A percentile compares a stretch with the other conserved stretches of the same genome.
Evolutionary conservation across 2,329 filamentous ascomycete species (phyloP).

Genomic region (Byssochlamys sp.): DNA sequence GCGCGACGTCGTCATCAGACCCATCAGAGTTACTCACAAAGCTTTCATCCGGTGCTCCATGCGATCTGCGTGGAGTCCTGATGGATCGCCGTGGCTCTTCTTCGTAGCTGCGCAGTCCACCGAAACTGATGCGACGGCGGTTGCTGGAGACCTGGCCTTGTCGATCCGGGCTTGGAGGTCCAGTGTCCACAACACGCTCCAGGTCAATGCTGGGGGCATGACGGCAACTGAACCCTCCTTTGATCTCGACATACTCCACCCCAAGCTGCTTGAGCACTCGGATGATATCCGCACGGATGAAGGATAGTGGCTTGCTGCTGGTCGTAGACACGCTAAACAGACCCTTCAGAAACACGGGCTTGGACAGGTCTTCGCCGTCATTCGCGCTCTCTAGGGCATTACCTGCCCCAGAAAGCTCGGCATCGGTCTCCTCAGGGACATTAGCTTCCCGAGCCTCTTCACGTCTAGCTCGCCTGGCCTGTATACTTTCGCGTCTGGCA

Average conservation of each 20-base stretch:
- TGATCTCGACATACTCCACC: constrained; percentile 86
- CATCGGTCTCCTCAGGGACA: constrained; percentile 83
- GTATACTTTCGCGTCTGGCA: constrained; percentile 81
- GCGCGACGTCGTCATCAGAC: constrained; percentile 62
- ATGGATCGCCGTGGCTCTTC: constrained; percentile 43
- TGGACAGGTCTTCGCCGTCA: constrained; percentile 62
- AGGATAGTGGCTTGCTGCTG: constrained; percentile 74
- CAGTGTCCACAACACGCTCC: constrained; percentile 57
- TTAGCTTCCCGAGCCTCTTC: constrained; percentile 65
- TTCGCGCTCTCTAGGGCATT: constrained; percentile 42
- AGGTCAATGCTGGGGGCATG: constrained; percentile 84
- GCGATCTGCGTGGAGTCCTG: constrained; percentile 47
- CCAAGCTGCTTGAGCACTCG: constrained; percentile 77
- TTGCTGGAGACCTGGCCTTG: constrained; percentile 47
- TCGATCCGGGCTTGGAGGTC: constrained; percentile 48
- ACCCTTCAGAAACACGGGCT: constrained; percentile 90
- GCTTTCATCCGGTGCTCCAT: constrained; percentile 53
- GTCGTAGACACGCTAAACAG: constrained; percentile 96
- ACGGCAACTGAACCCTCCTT: constrained; percentile 81
- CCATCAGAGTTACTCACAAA: constrained; percentile 77
- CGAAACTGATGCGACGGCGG: constrained; percentile 73
- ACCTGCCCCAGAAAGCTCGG: constrained; percentile 55
- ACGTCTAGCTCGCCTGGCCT: constrained; percentile 66
- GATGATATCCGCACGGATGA: constrained; percentile 83
- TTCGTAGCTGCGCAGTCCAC: constrained; percentile 57